These are phyloP conservation scores for Saitoella complicata DNA, from an alignment of 805 yeast species.

Conservation along the genomic window DNA sequence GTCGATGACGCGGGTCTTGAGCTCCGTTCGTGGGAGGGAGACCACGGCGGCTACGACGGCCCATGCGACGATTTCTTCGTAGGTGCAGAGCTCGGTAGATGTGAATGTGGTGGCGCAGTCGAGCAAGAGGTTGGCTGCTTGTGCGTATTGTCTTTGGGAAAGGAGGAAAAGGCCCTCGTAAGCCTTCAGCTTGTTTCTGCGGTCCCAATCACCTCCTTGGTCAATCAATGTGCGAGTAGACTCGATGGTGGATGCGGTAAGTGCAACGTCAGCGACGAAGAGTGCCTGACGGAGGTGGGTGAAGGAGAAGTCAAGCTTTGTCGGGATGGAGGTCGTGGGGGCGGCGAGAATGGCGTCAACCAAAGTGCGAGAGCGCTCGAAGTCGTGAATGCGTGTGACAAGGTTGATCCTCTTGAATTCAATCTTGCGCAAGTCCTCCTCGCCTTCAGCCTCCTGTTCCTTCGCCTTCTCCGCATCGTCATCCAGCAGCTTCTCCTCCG, in stretches of 20 bases:
- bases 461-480: no score
- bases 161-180: constrained; percentile 70
- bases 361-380: no score
- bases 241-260: constrained; percentile 56
- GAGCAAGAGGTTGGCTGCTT: constrained; percentile 69
- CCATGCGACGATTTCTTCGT: constrained; percentile 77
- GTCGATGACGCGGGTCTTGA: constrained; percentile 73
- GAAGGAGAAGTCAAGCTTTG: constrained; percentile 67
- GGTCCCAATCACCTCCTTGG: constrained; percentile 98
- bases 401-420: no score
- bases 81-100: constrained; percentile 73
- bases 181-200: constrained; percentile 86
- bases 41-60: constrained; percentile 81
- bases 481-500: no score
- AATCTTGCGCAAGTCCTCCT: no score
- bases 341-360: constrained; percentile 52
- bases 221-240: constrained; percentile 56
- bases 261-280: constrained; percentile 62
- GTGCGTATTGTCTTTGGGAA: constrained; percentile 72
- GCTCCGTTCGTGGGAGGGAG: constrained; percentile 63
- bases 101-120: constrained; percentile 93
- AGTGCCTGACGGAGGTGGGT: constrained; percentile 80
- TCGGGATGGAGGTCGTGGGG: constrained; percentile 65
- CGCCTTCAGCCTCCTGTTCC: no score
- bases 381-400: no score